These are phyloP conservation scores for Triadica sebifera DNA, from an alignment of 345 rosid species.

Conservation along the genomic window DNA sequence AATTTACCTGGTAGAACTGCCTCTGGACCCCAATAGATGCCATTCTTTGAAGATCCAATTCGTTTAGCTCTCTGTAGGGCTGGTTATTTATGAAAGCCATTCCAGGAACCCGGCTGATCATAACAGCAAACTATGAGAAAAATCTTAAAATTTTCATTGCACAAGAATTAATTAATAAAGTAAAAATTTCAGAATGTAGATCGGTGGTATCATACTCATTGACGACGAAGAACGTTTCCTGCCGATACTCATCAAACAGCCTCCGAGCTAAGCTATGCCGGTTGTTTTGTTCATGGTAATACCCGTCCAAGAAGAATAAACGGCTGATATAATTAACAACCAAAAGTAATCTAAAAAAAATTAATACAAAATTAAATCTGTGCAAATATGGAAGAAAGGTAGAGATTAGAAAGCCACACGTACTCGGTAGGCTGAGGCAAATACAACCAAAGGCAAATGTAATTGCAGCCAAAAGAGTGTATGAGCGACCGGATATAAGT, in stretches of 20 bases:
- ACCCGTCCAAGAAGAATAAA: conserved; percentile 52
- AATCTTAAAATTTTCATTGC: not conserved
- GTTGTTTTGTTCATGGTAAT: conserved; percentile 39
- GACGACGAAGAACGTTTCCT: conserved; percentile 30
- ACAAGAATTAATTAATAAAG: no score
- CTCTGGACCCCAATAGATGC: conserved; percentile 46
- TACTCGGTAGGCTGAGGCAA: conserved; percentile 46
- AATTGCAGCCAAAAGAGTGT: conserved; percentile 48
- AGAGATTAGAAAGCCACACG: not conserved
- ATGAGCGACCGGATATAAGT: conserved; percentile 44
- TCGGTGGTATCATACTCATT: conserved; percentile 27
- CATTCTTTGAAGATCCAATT: conserved; percentile 41
- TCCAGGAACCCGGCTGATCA: conserved; percentile 59
- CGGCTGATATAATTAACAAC: conserved; percentile 29
- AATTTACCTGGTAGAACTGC: conserved; percentile 61
- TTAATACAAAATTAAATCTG: no score
- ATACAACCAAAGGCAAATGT: conserved; percentile 68
- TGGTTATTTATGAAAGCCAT: conserved; percentile 49
- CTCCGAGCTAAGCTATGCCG: conserved; percentile 33
- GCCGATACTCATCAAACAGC: conserved; percentile 51
- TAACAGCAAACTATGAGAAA: not conserved
- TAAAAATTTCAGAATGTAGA: not conserved
- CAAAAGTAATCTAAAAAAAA: not conserved
- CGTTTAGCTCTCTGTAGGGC: conserved; percentile 53
- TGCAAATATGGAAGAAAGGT: not conserved